These are phyloP conservation scores for Coemansia sp. DNA, from an alignment of 192 early-diverging fungal genomes.

Conservation along the genomic window DNA sequence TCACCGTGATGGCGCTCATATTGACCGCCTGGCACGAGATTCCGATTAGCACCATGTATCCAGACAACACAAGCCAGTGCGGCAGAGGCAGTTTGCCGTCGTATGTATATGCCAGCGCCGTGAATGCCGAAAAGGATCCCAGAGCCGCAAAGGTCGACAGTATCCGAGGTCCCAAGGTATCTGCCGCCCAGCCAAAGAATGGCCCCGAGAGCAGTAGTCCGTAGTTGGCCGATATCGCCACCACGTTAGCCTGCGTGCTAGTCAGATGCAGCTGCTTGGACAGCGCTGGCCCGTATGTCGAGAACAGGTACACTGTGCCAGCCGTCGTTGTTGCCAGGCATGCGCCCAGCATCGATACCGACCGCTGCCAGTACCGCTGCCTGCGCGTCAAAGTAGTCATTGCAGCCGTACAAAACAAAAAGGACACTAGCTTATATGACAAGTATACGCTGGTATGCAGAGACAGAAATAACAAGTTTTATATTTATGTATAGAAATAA, in stretches of 20 bases:
- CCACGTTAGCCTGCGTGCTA: slow-evolving; percentile 57
- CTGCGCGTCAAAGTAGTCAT: slow-evolving; percentile 11
- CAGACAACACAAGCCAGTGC: slow-evolving; percentile 33
- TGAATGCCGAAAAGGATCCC: slow-evolving; percentile 40
- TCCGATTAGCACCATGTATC: slow-evolving; percentile 52
- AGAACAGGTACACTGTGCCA: slow-evolving; percentile 67
- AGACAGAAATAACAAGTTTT: too few species aligned
- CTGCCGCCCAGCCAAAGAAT: slow-evolving; percentile 55
- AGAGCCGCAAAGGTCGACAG: slow-evolving; percentile 33
- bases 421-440: too few species aligned
- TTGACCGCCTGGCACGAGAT: slow-evolving; percentile 57
- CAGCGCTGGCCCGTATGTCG: slow-evolving; percentile 57
- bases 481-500: too few species aligned
- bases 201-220: slow-evolving; percentile 62
- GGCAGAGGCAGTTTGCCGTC: slow-evolving; percentile 22
- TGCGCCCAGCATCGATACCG: slow-evolving; percentile 47
- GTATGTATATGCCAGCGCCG: slow-evolving; percentile 45
- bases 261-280: slow-evolving; percentile 51
- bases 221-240: slow-evolving; percentile 62
- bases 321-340: slow-evolving; percentile 50
- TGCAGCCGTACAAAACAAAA: too few species aligned
- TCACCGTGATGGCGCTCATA: slow-evolving; percentile 62
- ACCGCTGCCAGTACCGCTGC: slow-evolving; percentile 36
- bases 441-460: too few species aligned
- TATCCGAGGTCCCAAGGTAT: slow-evolving; percentile 47